A percentile compares a stretch with the other conserved stretches of the same genome.
Evolutionary conservation across 2,329 filamentous ascomycete genomes (phyloP).

Genomic region (Cercospora canescens): DNA sequence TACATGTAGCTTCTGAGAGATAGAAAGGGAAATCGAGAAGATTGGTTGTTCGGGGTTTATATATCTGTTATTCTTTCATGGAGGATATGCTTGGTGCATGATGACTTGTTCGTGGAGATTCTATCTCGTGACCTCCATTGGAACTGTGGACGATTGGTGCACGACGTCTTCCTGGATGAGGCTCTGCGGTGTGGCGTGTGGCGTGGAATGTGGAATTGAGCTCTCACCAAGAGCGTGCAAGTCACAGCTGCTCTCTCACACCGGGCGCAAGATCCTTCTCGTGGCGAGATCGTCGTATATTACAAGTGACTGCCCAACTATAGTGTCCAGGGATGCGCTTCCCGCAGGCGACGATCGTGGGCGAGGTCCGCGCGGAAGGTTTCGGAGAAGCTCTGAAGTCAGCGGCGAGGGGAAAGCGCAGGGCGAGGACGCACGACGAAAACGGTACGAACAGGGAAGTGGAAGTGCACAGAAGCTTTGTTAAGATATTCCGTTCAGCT

Average conservation of each 20-base stretch:
- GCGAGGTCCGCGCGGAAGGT: background rate
- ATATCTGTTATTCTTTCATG: too few species aligned
- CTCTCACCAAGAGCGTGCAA: background rate
- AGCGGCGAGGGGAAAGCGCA: background rate
- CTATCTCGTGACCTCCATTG: too few species aligned
- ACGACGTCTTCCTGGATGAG: background rate
- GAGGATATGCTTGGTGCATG: too few species aligned
- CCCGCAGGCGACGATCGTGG: background rate
- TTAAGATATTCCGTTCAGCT: background rate
- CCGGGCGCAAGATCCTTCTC: background rate
- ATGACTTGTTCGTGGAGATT: too few species aligned
- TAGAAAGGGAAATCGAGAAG: background rate
- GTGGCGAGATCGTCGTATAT: background rate
- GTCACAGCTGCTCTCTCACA: background rate
- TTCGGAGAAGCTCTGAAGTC: background rate
- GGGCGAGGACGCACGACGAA: background rate
- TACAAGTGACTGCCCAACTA: background rate
- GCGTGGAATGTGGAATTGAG: background rate
- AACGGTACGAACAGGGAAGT: background rate
- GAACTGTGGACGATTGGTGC: too few species aligned
- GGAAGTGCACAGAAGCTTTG: background rate
- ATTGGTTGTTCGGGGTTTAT: too few species aligned
- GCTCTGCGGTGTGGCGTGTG: background rate
- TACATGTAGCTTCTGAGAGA: background rate
- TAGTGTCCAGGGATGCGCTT: background rate